Percentiles rank a stretch among this genome's conserved stretches.
phyloP scores from a whole-genome alignment of 805 yeast genomes.

The Metschnikowia henanensis region DNA sequence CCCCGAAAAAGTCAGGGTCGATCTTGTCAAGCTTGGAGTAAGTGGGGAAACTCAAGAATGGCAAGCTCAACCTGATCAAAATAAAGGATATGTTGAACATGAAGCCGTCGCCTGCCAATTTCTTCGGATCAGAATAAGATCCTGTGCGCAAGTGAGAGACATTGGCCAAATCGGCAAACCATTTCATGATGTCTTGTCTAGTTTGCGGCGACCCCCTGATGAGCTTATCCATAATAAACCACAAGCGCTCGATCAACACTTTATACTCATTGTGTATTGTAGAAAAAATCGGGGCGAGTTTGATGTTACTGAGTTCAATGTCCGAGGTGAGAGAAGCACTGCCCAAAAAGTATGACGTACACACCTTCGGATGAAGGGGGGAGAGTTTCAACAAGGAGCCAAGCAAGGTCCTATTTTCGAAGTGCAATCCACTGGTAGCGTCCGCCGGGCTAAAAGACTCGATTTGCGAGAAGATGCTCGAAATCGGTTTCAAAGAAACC shows the following conservation, averaged over 20 bases:
- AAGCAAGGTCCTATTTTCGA: conserved; percentile 62
- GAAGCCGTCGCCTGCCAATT: conserved; percentile 75
- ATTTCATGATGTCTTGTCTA: conserved; percentile 61
- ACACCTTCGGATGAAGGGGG: conserved; percentile 60
- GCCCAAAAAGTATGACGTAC: conserved; percentile 44
- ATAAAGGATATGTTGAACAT: conserved; percentile 75
- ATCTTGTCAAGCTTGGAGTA: conserved; percentile 75
- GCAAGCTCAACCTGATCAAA: conserved; percentile 72
- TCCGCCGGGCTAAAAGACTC: conserved; percentile 52
- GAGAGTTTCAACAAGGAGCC: conserved; percentile 80
- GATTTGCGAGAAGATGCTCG: conserved; percentile 56
- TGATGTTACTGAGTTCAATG: conserved; percentile 43
- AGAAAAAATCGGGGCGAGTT: conserved; percentile 46
- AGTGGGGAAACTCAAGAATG: conserved; percentile 67
- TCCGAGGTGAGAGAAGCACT: conserved; percentile 22
- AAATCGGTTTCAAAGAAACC: conserved; percentile 59
- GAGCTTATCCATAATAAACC: conserved; percentile 67
- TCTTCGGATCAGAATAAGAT: conserved; percentile 67
- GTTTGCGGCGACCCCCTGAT: conserved; percentile 71
- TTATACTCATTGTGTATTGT: conserved; percentile 60
- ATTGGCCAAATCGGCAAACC: conserved; percentile 74
- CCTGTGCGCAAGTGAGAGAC: conserved; percentile 86
- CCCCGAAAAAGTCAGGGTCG: conserved; percentile 64
- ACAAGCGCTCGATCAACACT: conserved; percentile 60
- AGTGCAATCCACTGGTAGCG: conserved; percentile 44